A percentile compares a stretch with the other conserved stretches of the same genome.
Evolutionary conservation across 192 early-diverging fungal genomes (phyloP).

Genomic region (Coemansia sp.): DNA sequence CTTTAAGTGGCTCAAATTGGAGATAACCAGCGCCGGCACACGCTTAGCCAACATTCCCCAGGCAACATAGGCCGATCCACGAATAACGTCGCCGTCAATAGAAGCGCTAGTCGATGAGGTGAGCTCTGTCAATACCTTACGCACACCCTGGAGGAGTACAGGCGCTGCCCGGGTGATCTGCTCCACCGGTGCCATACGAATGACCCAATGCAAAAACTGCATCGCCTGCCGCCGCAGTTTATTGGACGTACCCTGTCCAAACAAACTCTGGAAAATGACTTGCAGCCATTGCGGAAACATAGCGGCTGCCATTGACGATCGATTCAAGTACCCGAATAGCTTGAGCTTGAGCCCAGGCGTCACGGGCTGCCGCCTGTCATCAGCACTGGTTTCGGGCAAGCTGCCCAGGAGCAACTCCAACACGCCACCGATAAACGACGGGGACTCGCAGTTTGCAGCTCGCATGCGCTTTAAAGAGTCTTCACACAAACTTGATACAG

Average conservation of each 20-base stretch:
- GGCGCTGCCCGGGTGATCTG: conserved; percentile 64
- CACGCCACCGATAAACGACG: conserved; percentile 51
- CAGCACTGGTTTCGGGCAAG: conserved; percentile 6
- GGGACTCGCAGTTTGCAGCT: conserved; percentile 71
- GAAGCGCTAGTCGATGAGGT: neutral
- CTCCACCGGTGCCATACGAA: conserved; percentile 62
- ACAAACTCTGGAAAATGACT: conserved; percentile 77
- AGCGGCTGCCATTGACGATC: conserved; percentile 68
- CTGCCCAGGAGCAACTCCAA: conserved; percentile 67
- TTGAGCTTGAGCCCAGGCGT: conserved; percentile 25
- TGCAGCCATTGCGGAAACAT: conserved; percentile 68
- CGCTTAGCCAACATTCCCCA: conserved; percentile 73
- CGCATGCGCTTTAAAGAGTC: conserved; percentile 72
- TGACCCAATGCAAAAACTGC: conserved; percentile 86
- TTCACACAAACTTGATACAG: conserved; percentile 65
- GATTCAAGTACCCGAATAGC: conserved; percentile 36
- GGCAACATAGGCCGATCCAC: conserved; percentile 84
- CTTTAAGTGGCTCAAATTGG: conserved; percentile 61
- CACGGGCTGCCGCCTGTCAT: conserved; percentile 16
- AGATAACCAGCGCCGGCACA: conserved; percentile 65
- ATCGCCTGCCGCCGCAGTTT: conserved; percentile 74
- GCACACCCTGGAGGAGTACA: conserved; percentile 67
- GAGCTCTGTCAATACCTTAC: conserved; percentile 46
- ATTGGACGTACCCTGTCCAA: conserved; percentile 60
- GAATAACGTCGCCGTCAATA: conserved; percentile 61